Conservation (phyloP, 2,329 filamentous ascomycete species). For the Alternaria conjuncta region DNA sequence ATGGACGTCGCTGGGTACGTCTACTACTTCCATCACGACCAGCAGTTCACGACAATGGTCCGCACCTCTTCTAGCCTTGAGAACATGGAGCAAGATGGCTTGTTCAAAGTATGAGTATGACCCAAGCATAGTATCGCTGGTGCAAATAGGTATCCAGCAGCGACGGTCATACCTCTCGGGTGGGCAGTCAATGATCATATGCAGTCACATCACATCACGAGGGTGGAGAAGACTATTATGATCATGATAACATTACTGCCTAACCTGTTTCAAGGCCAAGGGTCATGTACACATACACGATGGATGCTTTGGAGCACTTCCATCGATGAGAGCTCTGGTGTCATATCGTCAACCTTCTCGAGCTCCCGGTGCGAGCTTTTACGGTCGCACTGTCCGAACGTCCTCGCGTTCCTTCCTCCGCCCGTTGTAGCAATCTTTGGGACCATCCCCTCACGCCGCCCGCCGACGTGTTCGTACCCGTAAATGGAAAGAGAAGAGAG, state of each 20-base stretch:
- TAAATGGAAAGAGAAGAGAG: slow-evolving; percentile 23
- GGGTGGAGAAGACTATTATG: slow-evolving; percentile 6
- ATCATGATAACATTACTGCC: slow-evolving; percentile 42
- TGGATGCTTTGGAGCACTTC: slow-evolving; percentile 25
- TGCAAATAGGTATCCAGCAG: slow-evolving; percentile 67
- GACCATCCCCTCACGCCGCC: slow-evolving; percentile 23
- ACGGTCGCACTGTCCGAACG: slow-evolving; percentile 29
- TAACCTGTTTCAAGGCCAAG: slow-evolving; percentile 24
- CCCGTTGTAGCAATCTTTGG: slow-evolving; percentile 30
- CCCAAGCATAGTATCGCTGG: slow-evolving; percentile 61
- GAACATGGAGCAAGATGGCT: background rate
- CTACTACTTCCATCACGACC: background rate
- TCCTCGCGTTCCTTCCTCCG: slow-evolving; percentile 15
- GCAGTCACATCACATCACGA: background rate
- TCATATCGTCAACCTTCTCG: slow-evolving; percentile 38
- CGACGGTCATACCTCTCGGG: slow-evolving; percentile 48
- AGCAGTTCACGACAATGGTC: background rate
- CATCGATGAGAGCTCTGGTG: slow-evolving; percentile 35
- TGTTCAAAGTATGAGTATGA: background rate
- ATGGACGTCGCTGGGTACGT: background rate
- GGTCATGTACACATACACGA: slow-evolving; percentile 30
- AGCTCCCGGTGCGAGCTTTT: slow-evolving; percentile 39
- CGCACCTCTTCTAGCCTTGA: background rate
- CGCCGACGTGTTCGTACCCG: slow-evolving; percentile 36
- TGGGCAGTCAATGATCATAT: slow-evolving; percentile 2